A percentile compares a stretch with the other conserved stretches of the same genome.
Conservation (phyloP, 257 asterid genomes). For the Solanum acaule region DNA sequence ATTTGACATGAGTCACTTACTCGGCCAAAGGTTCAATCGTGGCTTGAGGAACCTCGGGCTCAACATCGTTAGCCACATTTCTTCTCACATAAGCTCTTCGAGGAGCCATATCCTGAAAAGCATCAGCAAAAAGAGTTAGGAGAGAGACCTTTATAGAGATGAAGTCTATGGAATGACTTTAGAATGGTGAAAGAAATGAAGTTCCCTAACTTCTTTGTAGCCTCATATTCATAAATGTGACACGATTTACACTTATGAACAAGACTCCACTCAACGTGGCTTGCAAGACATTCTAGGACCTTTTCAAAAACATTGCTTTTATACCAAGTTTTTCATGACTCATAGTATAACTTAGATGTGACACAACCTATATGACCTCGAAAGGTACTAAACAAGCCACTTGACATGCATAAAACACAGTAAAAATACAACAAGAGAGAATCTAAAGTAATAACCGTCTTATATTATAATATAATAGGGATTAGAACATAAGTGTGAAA, state of each 20-base stretch:
- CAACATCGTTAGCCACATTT: background rate
- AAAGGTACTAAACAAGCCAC: background rate
- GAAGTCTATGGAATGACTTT: background rate
- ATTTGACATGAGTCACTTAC: background rate
- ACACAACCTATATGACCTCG: background rate
- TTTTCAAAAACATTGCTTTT: background rate
- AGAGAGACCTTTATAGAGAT: background rate
- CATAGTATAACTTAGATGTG: background rate
- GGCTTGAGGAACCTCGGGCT: background rate
- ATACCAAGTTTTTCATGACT: background rate
- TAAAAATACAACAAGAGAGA: background rate
- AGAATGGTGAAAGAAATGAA: background rate
- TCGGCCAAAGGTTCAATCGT: background rate
- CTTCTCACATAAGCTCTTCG: background rate
- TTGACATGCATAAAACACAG: background rate
- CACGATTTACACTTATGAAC: background rate
- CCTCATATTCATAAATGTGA: background rate
- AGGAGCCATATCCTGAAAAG: background rate
- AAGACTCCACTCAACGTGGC: background rate
- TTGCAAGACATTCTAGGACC: background rate
- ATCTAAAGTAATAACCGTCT: background rate
- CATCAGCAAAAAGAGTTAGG: background rate
- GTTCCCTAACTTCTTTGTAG: background rate
- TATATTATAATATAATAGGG: too few relatives aligned
- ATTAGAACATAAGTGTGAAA: background rate